Conservation (phyloP, 345 rosid genomes). For the Rhizophora mangle region DNA sequence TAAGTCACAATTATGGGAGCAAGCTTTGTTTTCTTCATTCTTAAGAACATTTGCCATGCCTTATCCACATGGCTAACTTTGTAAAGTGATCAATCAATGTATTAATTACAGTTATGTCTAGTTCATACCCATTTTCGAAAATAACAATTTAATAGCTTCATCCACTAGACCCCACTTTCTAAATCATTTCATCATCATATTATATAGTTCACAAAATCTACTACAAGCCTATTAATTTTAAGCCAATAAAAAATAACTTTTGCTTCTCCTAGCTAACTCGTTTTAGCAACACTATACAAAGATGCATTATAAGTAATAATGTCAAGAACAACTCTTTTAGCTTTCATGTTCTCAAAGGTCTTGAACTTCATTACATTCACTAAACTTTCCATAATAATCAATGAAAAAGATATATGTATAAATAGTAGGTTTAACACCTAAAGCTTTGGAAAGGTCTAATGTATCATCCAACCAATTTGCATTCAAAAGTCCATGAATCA, state of each 20-base stretch:
- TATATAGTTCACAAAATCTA: constrained; percentile 80
- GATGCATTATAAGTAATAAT: constrained; percentile 87
- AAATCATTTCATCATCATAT: constrained; percentile 96
- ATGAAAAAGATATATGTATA: constrained; percentile 80
- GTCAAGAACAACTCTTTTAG: constrained; percentile 70
- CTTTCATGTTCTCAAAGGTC: constrained; percentile 78
- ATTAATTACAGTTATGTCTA: constrained; percentile 77
- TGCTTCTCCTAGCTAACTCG: constrained; percentile 65
- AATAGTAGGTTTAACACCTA: constrained; percentile 67
- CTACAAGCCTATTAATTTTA: constrained; percentile 55
- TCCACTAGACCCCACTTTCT: constrained; percentile 72
- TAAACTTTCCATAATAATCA: constrained; percentile 83
- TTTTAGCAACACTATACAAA: constrained; percentile 70
- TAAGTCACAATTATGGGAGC: constrained; percentile 81
- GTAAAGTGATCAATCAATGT: constrained; percentile 71
- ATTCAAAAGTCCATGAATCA: constrained; percentile 73
- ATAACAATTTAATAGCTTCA: constrained; percentile 65
- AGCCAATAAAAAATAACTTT: constrained; percentile 63
- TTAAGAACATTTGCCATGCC: constrained; percentile 80
- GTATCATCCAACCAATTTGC: constrained; percentile 58
- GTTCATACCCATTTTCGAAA: constrained; percentile 55
- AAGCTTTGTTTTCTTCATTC: constrained; percentile 65
- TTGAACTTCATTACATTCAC: constrained; percentile 55
- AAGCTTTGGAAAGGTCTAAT: constrained; percentile 54
- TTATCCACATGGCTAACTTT: constrained; percentile 68